These are phyloP conservation scores for Phytophthora pseudosyringae DNA, from an alignment of 352 stramenopile genomes.

Conservation along the genomic window DNA sequence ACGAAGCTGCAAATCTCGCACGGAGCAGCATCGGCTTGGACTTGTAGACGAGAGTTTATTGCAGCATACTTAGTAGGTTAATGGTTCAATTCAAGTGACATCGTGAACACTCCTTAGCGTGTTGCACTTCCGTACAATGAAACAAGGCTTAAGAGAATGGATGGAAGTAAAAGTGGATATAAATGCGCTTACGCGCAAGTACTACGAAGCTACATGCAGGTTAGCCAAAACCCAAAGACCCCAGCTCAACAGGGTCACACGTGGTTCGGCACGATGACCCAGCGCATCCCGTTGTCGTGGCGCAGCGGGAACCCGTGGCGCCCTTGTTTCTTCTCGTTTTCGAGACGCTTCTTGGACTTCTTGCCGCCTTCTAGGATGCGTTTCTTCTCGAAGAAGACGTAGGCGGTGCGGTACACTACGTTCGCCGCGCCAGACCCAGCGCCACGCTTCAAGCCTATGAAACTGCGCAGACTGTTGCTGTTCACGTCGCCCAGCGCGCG, in stretches of 20 bases:
- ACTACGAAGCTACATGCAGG: constrained; percentile 8
- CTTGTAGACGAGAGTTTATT: constrained; percentile 24
- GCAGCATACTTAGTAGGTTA: constrained; percentile 4
- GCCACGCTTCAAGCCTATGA: constrained; percentile 48
- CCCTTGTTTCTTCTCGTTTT: constrained; percentile 33
- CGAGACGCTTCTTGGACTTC: constrained; percentile 57
- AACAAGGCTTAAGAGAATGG: background rate
- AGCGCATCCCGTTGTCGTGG: constrained; percentile 31
- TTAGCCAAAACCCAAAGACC: background rate
- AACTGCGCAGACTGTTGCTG: constrained; percentile 57
- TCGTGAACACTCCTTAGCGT: background rate
- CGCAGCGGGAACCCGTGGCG: constrained; percentile 20
- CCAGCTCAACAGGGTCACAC: background rate
- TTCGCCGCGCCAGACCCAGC: constrained; percentile 58
- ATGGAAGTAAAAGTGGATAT: background rate
- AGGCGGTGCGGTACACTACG: constrained; percentile 52
- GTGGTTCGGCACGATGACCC: constrained; percentile 9
- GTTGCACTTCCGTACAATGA: too few relatives aligned
- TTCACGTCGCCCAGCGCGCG: constrained; percentile 45
- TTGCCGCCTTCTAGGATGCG: constrained; percentile 45
- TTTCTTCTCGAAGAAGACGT: constrained; percentile 67
- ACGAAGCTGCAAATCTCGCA: constrained; percentile 52
- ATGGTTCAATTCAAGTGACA: constrained; percentile 22
- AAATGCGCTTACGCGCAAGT: constrained; percentile 5
- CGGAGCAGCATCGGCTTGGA: constrained; percentile 31